Evolutionary conservation across 2,329 filamentous ascomycete species (phyloP).

Genomic region (Botrytis elliptica): DNA sequence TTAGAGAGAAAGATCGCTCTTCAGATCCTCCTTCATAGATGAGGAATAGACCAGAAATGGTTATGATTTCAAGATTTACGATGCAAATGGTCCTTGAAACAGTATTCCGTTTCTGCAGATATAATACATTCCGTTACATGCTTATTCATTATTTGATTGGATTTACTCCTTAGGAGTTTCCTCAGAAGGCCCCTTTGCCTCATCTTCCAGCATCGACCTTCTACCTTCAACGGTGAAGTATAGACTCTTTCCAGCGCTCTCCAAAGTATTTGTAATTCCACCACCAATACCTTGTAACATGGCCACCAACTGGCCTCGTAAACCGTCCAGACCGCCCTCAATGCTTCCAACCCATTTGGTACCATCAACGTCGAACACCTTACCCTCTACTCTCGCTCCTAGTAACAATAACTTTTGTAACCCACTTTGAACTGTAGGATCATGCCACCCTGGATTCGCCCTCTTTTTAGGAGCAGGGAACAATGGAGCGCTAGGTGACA

Average conservation of each 20-base stretch:
- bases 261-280: constrained; percentile 73
- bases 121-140: constrained; percentile 32
- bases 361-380: constrained; percentile 41
- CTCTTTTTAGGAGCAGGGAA: constrained; percentile 78
- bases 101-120: constrained; percentile 29
- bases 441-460: constrained; percentile 78
- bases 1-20: constrained; percentile 36
- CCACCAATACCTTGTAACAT: constrained; percentile 80
- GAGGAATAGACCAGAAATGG: constrained; percentile 3
- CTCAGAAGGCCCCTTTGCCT: constrained; percentile 41
- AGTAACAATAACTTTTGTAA: constrained; percentile 84
- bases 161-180: constrained; percentile 23
- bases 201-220: constrained; percentile 77
- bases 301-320: constrained; percentile 77
- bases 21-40: constrained; percentile 2
- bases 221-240: constrained; percentile 87
- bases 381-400: constrained; percentile 82
- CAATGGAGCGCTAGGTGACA: constrained; percentile 66
- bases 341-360: constrained; percentile 73
- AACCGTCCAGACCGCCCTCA: constrained; percentile 73
- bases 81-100: constrained; percentile 20
- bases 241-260: constrained; percentile 75
- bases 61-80: constrained; percentile 25
- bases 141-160: constrained; percentile 26
- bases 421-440: constrained; percentile 73